These are phyloP conservation scores for Syzygium jambos DNA, from an alignment of 345 rosid genomes.

Conservation along the genomic window DNA sequence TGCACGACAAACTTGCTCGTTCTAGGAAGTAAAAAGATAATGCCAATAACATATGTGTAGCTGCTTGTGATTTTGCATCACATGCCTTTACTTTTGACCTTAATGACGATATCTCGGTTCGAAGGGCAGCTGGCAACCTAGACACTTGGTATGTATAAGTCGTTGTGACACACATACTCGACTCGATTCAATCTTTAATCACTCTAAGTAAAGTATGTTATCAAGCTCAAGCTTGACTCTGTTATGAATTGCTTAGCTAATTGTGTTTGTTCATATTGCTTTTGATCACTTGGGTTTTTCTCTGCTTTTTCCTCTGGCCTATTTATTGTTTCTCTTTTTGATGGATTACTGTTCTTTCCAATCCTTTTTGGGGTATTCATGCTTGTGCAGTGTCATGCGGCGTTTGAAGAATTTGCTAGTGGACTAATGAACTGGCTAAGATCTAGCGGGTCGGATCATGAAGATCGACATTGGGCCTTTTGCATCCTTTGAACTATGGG, in stretches of 20 bases:
- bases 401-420: too few species aligned
- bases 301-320: neutral
- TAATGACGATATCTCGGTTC: neutral
- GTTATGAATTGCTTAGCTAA: neutral
- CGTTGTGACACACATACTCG: neutral
- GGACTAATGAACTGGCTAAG: too few species aligned
- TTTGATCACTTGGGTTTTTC: neutral
- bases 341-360: neutral
- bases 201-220: neutral
- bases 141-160: neutral
- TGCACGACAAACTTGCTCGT: neutral
- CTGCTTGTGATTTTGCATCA: neutral
- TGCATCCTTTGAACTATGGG: neutral
- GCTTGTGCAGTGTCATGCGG: neutral
- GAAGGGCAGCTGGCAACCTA: neutral
- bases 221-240: neutral
- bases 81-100: neutral
- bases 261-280: neutral
- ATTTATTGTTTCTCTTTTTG: neutral
- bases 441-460: neutral
- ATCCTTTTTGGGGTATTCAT: neutral
- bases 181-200: neutral
- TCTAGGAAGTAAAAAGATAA: neutral
- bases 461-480: neutral
- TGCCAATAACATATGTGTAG: neutral